These are phyloP conservation scores for Kwoniella europaea DNA, from an alignment of 768 basidiomycete species.

Conservation along the genomic window DNA sequence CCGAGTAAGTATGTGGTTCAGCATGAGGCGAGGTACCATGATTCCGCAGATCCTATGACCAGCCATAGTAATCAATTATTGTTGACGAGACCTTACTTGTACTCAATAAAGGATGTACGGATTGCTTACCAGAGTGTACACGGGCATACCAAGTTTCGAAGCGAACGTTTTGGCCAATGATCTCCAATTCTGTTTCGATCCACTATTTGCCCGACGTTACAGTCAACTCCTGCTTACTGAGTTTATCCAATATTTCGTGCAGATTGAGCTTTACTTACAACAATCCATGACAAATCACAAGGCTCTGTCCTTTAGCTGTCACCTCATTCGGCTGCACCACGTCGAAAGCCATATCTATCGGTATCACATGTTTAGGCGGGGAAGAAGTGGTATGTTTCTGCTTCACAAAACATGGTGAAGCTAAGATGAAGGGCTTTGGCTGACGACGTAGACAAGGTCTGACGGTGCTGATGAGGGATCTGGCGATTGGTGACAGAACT, in stretches of 20 bases:
- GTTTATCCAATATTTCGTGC: neutral
- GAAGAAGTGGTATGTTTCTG: slow-evolving; percentile 1
- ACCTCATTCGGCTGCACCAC: slow-evolving; percentile 32
- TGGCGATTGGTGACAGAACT: neutral
- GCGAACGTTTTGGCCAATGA: slow-evolving; percentile 77
- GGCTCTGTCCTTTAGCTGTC: slow-evolving; percentile 36
- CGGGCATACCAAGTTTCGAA: slow-evolving; percentile 68
- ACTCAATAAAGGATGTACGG: neutral
- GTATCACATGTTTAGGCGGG: slow-evolving; percentile 16
- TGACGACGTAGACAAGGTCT: neutral
- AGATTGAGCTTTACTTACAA: slow-evolving; percentile 43
- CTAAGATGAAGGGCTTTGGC: neutral
- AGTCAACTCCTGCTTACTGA: too few species aligned
- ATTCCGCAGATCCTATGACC: slow-evolving; percentile 77
- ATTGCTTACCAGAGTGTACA: slow-evolving; percentile 71
- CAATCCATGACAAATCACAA: slow-evolving; percentile 57
- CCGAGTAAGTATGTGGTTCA: slow-evolving; percentile 72
- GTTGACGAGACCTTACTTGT: neutral
- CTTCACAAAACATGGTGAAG: neutral
- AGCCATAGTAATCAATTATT: too few species aligned
- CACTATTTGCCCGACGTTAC: slow-evolving; percentile 61
- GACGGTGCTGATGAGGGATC: neutral
- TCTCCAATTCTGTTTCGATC: slow-evolving; percentile 87
- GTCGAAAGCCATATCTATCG: slow-evolving; percentile 49
- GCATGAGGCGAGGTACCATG: slow-evolving; percentile 82